Percentiles rank a stretch among this genome's conserved stretches.
Conservation (phyloP, 164 flowering plant genomes). For the Sedum album region DNA sequence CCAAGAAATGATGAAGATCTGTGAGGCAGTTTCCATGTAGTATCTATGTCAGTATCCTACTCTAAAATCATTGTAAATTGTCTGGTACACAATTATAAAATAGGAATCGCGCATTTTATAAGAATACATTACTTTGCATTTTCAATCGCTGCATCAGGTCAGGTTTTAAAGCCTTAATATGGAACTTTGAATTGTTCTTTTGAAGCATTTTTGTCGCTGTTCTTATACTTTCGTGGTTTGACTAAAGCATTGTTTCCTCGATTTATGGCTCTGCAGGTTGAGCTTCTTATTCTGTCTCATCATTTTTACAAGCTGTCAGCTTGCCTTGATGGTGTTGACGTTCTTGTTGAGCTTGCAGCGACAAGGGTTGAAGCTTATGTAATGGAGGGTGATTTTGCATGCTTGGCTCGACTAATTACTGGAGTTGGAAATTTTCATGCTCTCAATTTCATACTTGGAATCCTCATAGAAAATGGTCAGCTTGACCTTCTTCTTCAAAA, state of each 20-base stretch:
- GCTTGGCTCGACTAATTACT: conserved; percentile 93
- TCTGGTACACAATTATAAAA: too few species aligned
- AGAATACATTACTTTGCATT: too few species aligned
- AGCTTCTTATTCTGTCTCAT: conserved; percentile 93
- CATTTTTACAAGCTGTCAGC: conserved; percentile 97
- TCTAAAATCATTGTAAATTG: too few species aligned
- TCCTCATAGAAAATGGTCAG: conserved; percentile 95
- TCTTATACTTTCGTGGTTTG: neutral
- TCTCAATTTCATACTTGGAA: conserved; percentile 85
- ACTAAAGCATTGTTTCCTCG: neutral
- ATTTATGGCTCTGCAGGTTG: conserved; percentile 54
- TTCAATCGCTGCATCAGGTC: too few species aligned
- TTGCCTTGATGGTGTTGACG: conserved; percentile 99
- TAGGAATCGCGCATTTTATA: too few species aligned
- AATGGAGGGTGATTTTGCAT: conserved; percentile 90
- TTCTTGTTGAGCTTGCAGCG: conserved; percentile 96
- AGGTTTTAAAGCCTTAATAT: too few species aligned
- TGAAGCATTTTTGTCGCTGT: neutral
- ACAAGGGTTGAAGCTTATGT: conserved; percentile 97
- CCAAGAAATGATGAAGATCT: too few species aligned
- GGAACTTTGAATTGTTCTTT: neutral
- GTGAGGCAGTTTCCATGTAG: too few species aligned
- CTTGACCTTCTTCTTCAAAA: conserved; percentile 92
- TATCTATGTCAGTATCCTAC: too few species aligned
- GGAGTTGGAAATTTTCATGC: conserved; percentile 98